Percentiles rank a stretch among this genome's conserved stretches.
Evolutionary conservation across 1,139 yeast species (phyloP).

Genomic region (Blastobotrys persicus): DNA sequence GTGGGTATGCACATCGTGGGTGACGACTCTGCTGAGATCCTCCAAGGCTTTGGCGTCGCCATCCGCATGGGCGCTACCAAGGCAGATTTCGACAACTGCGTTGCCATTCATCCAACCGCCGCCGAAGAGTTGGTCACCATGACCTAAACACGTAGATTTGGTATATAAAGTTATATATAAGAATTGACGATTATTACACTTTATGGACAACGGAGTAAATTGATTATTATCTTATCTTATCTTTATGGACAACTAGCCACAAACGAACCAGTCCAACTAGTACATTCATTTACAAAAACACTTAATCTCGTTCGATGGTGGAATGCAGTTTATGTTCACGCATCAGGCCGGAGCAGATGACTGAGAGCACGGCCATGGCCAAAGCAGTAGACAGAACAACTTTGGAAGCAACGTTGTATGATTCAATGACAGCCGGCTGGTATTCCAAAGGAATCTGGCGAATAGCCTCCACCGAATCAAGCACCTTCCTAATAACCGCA

Average conservation of each 20-base stretch:
- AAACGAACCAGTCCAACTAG: too few relatives aligned
- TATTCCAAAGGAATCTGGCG: conserved; percentile 50
- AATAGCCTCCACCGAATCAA: conserved; percentile 57
- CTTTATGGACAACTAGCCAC: too few relatives aligned
- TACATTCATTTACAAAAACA: neutral
- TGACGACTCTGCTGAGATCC: conserved; percentile 82
- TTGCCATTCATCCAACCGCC: conserved; percentile 97
- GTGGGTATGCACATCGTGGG: conserved; percentile 95
- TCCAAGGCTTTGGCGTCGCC: conserved; percentile 98
- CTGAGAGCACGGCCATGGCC: conserved; percentile 41
- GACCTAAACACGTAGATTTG: too few relatives aligned
- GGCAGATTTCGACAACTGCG: conserved; percentile 89
- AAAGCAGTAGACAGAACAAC: conserved; percentile 53
- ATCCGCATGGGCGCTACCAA: conserved; percentile 93
- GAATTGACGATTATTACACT: too few relatives aligned
- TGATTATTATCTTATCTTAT: neutral
- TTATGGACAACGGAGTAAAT: too few relatives aligned
- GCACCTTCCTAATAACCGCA: conserved; percentile 49
- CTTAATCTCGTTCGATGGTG: conserved; percentile 20
- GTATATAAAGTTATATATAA: too few relatives aligned
- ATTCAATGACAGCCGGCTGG: conserved; percentile 44
- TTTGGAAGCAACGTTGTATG: conserved; percentile 52
- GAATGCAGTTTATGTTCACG: conserved; percentile 43
- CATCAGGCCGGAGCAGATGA: conserved; percentile 33
- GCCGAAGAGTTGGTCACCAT: conserved; percentile 97